A percentile compares a stretch with the other conserved stretches of the same genome.
Conservation (phyloP, 305 asterid species). For the Fraxinus nigra region DNA sequence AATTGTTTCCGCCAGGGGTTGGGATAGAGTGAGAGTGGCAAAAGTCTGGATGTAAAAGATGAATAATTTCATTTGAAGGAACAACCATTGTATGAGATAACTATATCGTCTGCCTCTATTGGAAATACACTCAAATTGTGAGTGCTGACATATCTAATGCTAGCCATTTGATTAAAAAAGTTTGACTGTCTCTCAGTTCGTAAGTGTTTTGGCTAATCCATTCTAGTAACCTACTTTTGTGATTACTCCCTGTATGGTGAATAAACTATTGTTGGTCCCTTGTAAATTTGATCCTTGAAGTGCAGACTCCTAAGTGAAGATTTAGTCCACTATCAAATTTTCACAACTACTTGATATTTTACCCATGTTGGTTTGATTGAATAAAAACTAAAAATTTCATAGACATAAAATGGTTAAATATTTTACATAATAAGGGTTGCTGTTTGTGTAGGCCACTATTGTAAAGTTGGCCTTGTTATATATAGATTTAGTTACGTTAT, state of each 20-base stretch:
- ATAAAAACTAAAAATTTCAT: background rate
- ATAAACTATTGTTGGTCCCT: background rate
- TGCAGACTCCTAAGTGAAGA: background rate
- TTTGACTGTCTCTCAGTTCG: background rate
- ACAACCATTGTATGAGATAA: background rate
- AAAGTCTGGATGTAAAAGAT: background rate
- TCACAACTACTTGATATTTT: background rate
- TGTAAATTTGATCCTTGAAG: background rate
- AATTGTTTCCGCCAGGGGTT: background rate
- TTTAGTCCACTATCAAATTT: background rate
- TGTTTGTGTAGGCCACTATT: background rate
- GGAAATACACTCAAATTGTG: background rate
- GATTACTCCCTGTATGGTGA: background rate
- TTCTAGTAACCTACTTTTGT: background rate
- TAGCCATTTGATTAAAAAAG: background rate
- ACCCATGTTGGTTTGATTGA: background rate
- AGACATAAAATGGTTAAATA: background rate
- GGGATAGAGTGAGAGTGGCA: background rate
- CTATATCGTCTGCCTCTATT: background rate
- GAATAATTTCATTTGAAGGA: background rate
- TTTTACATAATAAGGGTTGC: background rate
- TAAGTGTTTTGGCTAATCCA: background rate
- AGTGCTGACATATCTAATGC: background rate
- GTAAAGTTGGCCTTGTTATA: background rate
- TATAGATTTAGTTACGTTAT: background rate